Percentiles rank a stretch among this genome's conserved stretches.
Conservation (phyloP, 2,329 filamentous ascomycete genomes). For the Penicillium aurantiogriseum region DNA sequence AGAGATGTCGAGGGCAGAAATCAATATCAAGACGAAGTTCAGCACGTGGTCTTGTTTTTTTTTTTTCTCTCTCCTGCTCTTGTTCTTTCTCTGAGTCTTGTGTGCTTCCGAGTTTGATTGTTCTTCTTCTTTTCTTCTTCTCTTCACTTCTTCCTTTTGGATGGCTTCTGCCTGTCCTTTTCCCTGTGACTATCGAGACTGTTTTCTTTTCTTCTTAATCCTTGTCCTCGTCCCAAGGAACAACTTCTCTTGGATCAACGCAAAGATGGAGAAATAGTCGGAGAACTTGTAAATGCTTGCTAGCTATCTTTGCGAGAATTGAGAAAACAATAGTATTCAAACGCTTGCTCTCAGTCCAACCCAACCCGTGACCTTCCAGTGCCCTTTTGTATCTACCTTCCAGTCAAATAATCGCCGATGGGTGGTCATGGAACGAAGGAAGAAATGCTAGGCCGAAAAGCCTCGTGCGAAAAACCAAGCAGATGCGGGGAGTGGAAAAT, state of each 20-base stretch:
- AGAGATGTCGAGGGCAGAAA: background rate
- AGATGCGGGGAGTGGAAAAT: background rate
- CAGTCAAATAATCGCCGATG: slow-evolving; percentile 15
- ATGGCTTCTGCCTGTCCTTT: slow-evolving; percentile 17
- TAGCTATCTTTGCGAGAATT: slow-evolving; percentile 45
- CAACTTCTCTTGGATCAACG: slow-evolving; percentile 31
- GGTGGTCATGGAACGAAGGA: background rate
- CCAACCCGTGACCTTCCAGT: slow-evolving; percentile 28
- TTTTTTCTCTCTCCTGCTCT: slow-evolving; percentile 13
- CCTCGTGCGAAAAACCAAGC: background rate
- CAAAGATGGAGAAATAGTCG: slow-evolving; percentile 38
- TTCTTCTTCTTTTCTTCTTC: slow-evolving; percentile 3
- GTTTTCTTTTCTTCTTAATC: slow-evolving; percentile 26
- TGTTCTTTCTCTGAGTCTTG: slow-evolving; percentile 13
- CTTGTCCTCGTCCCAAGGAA: slow-evolving; percentile 26
- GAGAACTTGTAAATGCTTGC: slow-evolving; percentile 47
- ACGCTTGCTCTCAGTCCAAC: slow-evolving; percentile 32
- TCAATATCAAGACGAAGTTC: slow-evolving; percentile 1
- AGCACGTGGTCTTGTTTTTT: slow-evolving; percentile 8
- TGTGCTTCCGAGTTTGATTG: slow-evolving; percentile 3
- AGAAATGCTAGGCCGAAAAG: background rate
- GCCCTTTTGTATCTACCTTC: slow-evolving; percentile 25
- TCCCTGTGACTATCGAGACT: slow-evolving; percentile 23
- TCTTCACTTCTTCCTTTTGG: slow-evolving; percentile 19
- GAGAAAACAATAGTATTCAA: slow-evolving; percentile 36